Conservation (phyloP, 1,284 basidiomycete genomes). For the Erythrobasidium hasegawianum region DNA sequence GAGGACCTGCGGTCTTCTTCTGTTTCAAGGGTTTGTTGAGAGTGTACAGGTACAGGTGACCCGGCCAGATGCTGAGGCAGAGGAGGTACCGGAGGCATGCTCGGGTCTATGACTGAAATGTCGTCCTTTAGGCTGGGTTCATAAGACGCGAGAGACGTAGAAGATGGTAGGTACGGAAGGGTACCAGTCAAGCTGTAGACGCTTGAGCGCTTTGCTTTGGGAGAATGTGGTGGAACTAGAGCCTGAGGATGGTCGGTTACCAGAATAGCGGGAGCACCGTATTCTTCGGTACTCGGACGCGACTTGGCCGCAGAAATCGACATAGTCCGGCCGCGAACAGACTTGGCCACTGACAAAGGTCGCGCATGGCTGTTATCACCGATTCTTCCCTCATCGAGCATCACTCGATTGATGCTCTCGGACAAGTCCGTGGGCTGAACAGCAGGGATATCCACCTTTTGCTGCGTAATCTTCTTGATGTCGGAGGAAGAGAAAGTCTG, state of each 20-base stretch:
- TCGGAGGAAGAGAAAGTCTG: background rate
- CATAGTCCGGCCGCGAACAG: background rate
- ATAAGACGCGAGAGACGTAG: constrained; percentile 19
- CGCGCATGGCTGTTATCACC: background rate
- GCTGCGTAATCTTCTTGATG: background rate
- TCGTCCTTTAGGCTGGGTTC: constrained; percentile 22
- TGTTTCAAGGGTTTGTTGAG: constrained; percentile 15
- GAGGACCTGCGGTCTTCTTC: constrained; percentile 23
- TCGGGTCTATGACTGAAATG: constrained; percentile 35
- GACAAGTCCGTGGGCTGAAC: background rate
- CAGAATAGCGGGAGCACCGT: constrained; percentile 34
- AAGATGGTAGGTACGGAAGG: constrained; percentile 28
- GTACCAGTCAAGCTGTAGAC: constrained; percentile 19
- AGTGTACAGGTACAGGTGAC: background rate
- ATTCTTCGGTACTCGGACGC: constrained; percentile 34
- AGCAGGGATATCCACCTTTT: background rate
- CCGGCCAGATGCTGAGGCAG: background rate
- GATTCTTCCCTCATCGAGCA: constrained; percentile 10
- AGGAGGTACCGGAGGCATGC: constrained; percentile 23
- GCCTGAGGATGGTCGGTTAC: constrained; percentile 35
- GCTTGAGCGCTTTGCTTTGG: constrained; percentile 16
- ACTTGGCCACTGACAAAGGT: constrained; percentile 11
- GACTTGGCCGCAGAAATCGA: constrained; percentile 5
- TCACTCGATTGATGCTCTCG: constrained; percentile 14
- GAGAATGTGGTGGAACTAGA: constrained; percentile 14